Conservation (phyloP, 805 yeast species). For the Vanderwaltozyma verrucispora region DNA sequence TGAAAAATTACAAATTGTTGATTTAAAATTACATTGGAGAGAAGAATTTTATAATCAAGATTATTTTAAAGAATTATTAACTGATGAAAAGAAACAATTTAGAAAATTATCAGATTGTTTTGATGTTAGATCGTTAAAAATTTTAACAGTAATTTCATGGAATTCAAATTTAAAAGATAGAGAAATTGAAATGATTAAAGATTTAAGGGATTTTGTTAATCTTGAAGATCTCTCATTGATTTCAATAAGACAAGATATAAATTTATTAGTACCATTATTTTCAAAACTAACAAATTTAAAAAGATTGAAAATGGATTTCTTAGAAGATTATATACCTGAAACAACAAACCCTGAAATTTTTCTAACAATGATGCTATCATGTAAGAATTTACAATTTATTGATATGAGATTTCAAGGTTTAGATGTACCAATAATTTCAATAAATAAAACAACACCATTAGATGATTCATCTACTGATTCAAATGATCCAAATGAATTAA, state of each 20-base stretch:
- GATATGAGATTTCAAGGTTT: constrained; percentile 31
- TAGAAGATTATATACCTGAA: constrained; percentile 27
- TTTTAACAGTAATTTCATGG: constrained; percentile 35
- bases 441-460: constrained; percentile 11
- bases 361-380: constrained; percentile 26
- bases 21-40: constrained; percentile 34
- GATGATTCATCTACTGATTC: neutral
- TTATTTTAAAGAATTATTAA: constrained; percentile 16
- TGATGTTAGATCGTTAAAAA: constrained; percentile 27
- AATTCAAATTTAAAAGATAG: constrained; percentile 28
- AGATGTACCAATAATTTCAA: constrained; percentile 26
- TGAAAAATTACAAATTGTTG: constrained; percentile 27
- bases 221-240: constrained; percentile 33
- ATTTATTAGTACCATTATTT: constrained; percentile 26
- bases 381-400: constrained; percentile 29
- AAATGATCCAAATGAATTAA: neutral
- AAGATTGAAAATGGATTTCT: constrained; percentile 33
- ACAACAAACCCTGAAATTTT: constrained; percentile 27
- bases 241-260: constrained; percentile 30
- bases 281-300: constrained; percentile 23
- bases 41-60: constrained; percentile 29
- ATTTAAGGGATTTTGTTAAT: constrained; percentile 29
- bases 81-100: constrained; percentile 10
- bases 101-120: constrained; percentile 29
- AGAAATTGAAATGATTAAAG: constrained; percentile 28